Percentiles rank a stretch among this genome's conserved stretches.
phyloP scores from a whole-genome alignment of 352 stramenopile species.

The Salisapilia sapeloensis region DNA sequence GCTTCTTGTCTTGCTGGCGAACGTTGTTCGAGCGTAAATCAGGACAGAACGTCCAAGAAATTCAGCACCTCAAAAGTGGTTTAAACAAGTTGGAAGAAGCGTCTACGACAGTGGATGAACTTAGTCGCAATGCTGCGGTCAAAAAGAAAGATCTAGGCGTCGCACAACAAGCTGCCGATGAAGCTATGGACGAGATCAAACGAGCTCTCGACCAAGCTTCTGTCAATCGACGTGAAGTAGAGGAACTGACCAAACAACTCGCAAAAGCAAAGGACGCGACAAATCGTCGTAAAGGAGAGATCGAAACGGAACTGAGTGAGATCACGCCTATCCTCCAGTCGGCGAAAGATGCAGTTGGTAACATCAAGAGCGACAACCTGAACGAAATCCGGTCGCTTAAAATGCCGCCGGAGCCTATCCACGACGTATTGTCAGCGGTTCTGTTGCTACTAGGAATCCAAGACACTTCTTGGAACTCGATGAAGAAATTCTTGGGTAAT shows the following conservation, averaged over 20 bases:
- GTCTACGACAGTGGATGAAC: constrained; percentile 79
- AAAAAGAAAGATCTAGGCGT: constrained; percentile 83
- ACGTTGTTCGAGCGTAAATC: constrained; percentile 58
- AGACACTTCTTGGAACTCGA: constrained; percentile 91
- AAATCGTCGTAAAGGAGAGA: constrained; percentile 79
- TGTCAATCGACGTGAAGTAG: constrained; percentile 79
- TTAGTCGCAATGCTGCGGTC: constrained; percentile 71
- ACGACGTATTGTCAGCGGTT: constrained; percentile 88
- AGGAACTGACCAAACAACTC: constrained; percentile 84
- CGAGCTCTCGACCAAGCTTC: constrained; percentile 82
- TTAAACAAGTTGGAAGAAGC: constrained; percentile 86
- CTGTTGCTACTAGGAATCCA: constrained; percentile 92
- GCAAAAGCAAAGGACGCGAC: constrained; percentile 82
- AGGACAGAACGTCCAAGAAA: constrained; percentile 73
- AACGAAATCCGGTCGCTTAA: constrained; percentile 93
- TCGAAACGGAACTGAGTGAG: constrained; percentile 84
- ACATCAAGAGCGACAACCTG: constrained; percentile 92
- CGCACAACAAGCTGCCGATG: constrained; percentile 81
- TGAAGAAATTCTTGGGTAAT: constrained; percentile 95
- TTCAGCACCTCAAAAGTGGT: constrained; percentile 79
- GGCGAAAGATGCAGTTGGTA: constrained; percentile 82
- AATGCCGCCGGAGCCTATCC: constrained; percentile 89
- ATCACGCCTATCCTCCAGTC: constrained; percentile 86
- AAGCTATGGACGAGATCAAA: constrained; percentile 92
- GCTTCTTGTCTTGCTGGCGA: constrained; percentile 72